phyloP scores from a whole-genome alignment of 2,329 filamentous ascomycete species.

The Talaromyces verruculosus region DNA sequence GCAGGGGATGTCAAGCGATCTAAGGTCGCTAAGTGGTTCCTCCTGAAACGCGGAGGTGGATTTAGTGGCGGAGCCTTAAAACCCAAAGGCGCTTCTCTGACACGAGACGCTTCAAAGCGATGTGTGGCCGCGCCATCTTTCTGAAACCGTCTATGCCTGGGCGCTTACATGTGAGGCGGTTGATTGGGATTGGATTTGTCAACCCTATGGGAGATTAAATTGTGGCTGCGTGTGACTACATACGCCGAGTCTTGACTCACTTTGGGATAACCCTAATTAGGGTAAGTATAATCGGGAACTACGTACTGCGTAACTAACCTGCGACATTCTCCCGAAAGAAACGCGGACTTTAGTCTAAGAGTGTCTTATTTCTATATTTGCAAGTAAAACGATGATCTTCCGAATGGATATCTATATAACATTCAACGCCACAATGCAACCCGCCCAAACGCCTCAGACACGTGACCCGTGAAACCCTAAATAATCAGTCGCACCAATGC shows the following conservation, averaged over 20 bases:
- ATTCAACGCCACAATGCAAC: constrained; percentile 16
- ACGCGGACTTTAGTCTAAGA: neutral
- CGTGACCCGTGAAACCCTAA: neutral
- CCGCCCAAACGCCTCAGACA: constrained; percentile 13
- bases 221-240: neutral
- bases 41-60: constrained; percentile 12
- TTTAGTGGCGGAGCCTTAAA: neutral
- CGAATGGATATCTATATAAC: neutral
- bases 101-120: constrained; percentile 14
- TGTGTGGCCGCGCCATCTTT: constrained; percentile 15
- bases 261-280: neutral
- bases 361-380: neutral
- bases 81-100: constrained; percentile 6
- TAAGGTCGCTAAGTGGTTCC: neutral
- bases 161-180: constrained; percentile 1
- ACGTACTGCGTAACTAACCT: neutral
- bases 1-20: constrained; percentile 1
- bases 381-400: constrained; percentile 6
- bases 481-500: constrained; percentile 15
- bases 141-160: constrained; percentile 5
- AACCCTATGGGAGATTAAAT: neutral
- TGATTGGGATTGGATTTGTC: neutral
- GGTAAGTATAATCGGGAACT: neutral
- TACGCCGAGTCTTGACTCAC: neutral
- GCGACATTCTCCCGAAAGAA: neutral